These are phyloP conservation scores for Fusarium humuli DNA, from an alignment of 2,329 filamentous ascomycete genomes.

Conservation along the genomic window DNA sequence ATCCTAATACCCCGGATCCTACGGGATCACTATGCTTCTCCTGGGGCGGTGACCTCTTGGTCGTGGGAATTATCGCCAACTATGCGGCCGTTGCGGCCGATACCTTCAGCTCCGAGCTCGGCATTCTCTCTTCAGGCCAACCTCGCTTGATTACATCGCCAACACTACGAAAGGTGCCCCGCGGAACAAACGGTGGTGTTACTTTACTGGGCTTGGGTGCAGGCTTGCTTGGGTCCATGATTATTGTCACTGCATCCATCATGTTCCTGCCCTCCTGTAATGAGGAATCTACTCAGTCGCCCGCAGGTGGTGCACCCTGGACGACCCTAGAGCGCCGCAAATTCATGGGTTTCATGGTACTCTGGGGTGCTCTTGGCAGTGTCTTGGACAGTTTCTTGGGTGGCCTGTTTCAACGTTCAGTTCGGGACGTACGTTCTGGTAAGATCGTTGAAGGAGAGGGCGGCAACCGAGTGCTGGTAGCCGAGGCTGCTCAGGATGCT, in stretches of 20 bases:
- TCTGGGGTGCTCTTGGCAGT: conserved; percentile 83
- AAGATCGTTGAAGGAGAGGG: conserved; percentile 91
- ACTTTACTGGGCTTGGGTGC: conserved; percentile 79
- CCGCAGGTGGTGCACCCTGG: conserved; percentile 63
- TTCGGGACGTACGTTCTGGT: conserved; percentile 83
- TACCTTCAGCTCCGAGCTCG: conserved; percentile 94
- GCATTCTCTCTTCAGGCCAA: conserved; percentile 80
- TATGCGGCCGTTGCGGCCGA: conserved; percentile 94
- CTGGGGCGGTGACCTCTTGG: conserved; percentile 71
- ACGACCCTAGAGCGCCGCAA: conserved; percentile 57
- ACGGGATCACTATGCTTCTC: conserved; percentile 65
- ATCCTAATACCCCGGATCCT: conserved; percentile 48
- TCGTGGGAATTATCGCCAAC: conserved; percentile 78
- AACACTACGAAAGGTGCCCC: conserved; percentile 80
- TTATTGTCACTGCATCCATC: conserved; percentile 74
- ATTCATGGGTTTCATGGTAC: conserved; percentile 69
- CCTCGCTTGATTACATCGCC: conserved; percentile 89
- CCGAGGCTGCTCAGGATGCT: conserved; percentile 46
- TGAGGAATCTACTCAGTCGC: conserved; percentile 51
- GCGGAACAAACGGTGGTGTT: conserved; percentile 94
- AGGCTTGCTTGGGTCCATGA: conserved; percentile 78
- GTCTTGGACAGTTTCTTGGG: conserved; percentile 90
- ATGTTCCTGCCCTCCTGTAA: conserved; percentile 77
- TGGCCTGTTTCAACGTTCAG: conserved; percentile 84
- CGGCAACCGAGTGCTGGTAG: conserved; percentile 69